Conservation (phyloP, 306 rosid species). For the Spatholobus suberectus region DNA sequence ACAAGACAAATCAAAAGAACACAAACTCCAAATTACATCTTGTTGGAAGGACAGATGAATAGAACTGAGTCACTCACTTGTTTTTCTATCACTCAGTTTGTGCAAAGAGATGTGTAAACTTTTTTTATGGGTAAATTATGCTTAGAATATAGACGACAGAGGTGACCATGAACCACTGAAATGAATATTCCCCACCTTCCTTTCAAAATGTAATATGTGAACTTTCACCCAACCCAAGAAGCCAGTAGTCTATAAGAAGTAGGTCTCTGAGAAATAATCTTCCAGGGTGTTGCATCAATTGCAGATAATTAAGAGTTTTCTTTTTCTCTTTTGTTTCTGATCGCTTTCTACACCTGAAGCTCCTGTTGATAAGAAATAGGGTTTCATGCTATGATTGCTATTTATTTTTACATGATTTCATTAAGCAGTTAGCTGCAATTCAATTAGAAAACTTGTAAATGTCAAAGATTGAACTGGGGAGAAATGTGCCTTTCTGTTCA, state of each 20-base stretch:
- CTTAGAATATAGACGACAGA: not conserved
- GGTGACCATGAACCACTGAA: not conserved
- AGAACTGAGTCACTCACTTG: not conserved
- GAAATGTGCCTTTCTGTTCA: not conserved
- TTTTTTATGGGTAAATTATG: not conserved
- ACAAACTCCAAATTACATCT: not conserved
- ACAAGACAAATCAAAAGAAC: constrained; percentile 14
- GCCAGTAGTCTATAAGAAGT: not conserved
- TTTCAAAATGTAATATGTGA: not conserved
- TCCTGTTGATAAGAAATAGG: constrained; percentile 3
- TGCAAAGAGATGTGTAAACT: not conserved
- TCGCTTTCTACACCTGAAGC: not conserved
- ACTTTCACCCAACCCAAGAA: not conserved
- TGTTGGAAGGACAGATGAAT: constrained; percentile 3
- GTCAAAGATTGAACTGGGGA: not conserved
- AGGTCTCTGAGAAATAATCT: not conserved
- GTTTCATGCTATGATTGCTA: not conserved
- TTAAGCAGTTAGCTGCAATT: not conserved
- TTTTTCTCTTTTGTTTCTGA: not conserved
- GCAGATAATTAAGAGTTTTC: not conserved
- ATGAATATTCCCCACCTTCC: not conserved
- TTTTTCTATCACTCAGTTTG: not conserved
- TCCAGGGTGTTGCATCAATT: not conserved
- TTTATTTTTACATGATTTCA: not conserved
- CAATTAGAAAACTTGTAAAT: not conserved